Base-by-base conservation (phyloP, 192 early-diverging fungal genomes). In the Backusella macrospora region DNA sequence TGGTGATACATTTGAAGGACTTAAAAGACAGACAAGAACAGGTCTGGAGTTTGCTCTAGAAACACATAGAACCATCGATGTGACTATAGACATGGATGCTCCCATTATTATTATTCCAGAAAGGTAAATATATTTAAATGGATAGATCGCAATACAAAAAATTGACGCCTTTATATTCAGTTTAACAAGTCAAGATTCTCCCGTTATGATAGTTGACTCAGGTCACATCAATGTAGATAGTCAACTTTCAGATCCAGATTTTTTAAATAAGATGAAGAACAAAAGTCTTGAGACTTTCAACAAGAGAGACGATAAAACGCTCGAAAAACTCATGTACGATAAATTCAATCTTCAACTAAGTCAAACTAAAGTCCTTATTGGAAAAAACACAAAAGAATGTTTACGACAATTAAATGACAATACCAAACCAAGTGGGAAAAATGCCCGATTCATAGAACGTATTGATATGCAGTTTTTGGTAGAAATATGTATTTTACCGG, bases 71-170 rank as follows among this genome's bases (percentile, higher is more conserved):
- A 93, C 93, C 0, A 67, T 93, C 3, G 91, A 93, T 74, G 77
- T 96, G 12, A 87, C 90, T 47, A 82, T 96, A 9, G 91, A 96
- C 72, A 84, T 94, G 69, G 92, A 93, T 71, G 95, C 95, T 6
- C 95, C 95, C 0, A 88, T 95, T 38, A 87, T 96, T 82, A 81
- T 95, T 14, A 78, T 96, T 6, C 94, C 93, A 16, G 84, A 86
- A 71, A 78, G 71, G 73, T 76, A 76, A 68, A 40, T 34, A 5
- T 34, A n/a, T 21, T 12, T n/a, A 29, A 12, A 2, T 42, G 34
- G 6, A 1, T 16, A 45, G 16, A 16, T 14, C 7, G 48, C 13
- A 59, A 5, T 18, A 23, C 52, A 59, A 46, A 49, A n/a, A 8
- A 52, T 16, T 63, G 18, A 26, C 14, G 29, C 34, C 0, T 23